phyloP scores from a whole-genome alignment of 1,139 yeast genomes.

The Geotrichum australiense region DNA sequence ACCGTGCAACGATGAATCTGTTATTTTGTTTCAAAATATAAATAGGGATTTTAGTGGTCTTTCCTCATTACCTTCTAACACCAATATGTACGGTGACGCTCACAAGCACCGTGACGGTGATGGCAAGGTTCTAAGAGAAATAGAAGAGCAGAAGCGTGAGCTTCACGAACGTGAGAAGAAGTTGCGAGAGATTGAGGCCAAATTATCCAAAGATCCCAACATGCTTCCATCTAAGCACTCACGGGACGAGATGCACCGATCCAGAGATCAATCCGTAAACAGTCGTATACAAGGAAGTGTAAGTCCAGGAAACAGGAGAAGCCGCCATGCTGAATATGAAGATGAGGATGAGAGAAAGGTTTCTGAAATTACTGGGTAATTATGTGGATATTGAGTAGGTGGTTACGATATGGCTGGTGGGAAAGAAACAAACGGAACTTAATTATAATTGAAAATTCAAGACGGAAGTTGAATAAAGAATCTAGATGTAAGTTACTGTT shows the following conservation, averaged over 20 bases:
- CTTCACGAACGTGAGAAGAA: slow-evolving; percentile 76
- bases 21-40: too few relatives aligned
- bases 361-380: too few relatives aligned
- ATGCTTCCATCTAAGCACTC: slow-evolving; percentile 1
- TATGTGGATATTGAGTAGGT: too few relatives aligned
- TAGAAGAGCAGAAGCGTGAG: slow-evolving; percentile 39
- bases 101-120: slow-evolving; percentile 31
- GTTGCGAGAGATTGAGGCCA: slow-evolving; percentile 63
- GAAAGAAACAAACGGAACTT: too few relatives aligned
- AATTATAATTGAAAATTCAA: too few relatives aligned
- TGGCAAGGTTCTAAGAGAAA: slow-evolving; percentile 77
- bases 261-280: slow-evolving; percentile 2
- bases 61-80: too few relatives aligned
- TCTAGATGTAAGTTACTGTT: too few relatives aligned
- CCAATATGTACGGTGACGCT: slow-evolving; percentile 25
- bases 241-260: not conserved
- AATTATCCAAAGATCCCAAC: slow-evolving; percentile 39
- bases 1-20: slow-evolving; percentile 1
- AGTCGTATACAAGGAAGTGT: slow-evolving; percentile 5
- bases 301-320: slow-evolving; percentile 1
- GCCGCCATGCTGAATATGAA: slow-evolving; percentile 8
- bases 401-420: too few relatives aligned
- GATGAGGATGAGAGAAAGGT: slow-evolving; percentile 13
- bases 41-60: too few relatives aligned
- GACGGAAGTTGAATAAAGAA: too few relatives aligned